phyloP scores from a whole-genome alignment of 768 basidiomycete species.

The Termitomyces sp. region DNA sequence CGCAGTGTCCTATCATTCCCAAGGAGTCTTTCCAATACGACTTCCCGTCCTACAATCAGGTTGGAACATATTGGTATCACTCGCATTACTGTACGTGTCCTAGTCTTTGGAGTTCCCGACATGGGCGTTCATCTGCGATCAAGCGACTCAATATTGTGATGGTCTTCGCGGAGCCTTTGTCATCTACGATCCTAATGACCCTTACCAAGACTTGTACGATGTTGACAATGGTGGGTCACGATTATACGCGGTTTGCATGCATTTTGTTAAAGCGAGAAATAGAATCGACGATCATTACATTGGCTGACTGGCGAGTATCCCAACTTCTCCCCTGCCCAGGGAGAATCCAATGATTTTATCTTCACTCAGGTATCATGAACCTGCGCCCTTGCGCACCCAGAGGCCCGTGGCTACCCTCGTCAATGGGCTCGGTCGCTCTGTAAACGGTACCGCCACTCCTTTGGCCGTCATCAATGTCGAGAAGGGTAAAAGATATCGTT shows the following conservation, averaged over 20 bases:
- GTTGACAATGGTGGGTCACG: neutral
- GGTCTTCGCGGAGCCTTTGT: slow-evolving; percentile 6
- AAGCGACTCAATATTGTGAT: slow-evolving; percentile 4
- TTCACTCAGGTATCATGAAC: slow-evolving; percentile 3
- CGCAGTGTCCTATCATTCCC: slow-evolving; percentile 4
- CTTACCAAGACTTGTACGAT: neutral
- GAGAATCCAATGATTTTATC: neutral
- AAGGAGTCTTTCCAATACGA: slow-evolving; percentile 1
- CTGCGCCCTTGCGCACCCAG: neutral
- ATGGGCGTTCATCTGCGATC: neutral
- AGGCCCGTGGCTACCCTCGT: neutral
- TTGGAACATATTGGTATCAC: slow-evolving; percentile 6
- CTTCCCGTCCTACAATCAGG: neutral
- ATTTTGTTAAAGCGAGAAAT: neutral
- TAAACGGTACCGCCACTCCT: neutral
- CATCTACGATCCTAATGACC: slow-evolving; percentile 3
- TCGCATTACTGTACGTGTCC: slow-evolving; percentile 1
- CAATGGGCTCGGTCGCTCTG: slow-evolving; percentile 4
- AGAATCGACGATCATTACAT: slow-evolving; percentile 5
- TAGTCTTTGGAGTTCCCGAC: too few species aligned
- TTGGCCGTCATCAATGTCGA: slow-evolving; percentile 5
- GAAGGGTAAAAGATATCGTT: slow-evolving; percentile 4
- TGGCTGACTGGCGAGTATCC: neutral
- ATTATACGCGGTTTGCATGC: neutral
- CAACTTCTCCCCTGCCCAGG: too few species aligned